Conservation (phyloP, 2,329 filamentous ascomycete species). For the Cladophialophora yegresii region DNA sequence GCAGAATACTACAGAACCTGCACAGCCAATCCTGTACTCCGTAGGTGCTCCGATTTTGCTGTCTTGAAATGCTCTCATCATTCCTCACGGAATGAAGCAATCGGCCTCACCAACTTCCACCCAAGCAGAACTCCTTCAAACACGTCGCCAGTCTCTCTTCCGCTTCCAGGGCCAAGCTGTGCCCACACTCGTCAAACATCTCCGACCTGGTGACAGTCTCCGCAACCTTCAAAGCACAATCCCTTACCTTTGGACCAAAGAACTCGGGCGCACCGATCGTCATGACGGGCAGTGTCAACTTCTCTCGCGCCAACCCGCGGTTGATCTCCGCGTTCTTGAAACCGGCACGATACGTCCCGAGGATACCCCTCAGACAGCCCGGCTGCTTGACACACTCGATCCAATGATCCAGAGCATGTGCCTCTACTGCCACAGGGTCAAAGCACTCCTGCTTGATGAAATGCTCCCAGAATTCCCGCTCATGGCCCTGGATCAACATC, state of each 20-base stretch:
- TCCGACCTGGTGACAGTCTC: background rate
- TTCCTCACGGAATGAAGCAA: too few species aligned
- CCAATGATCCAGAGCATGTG: background rate
- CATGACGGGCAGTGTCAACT: background rate
- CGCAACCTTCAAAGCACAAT: background rate
- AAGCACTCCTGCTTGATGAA: background rate
- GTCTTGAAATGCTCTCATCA: too few species aligned
- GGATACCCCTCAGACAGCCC: background rate
- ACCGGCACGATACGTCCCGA: background rate
- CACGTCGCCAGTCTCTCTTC: background rate
- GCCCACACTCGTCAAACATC: background rate
- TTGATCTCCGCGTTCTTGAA: background rate
- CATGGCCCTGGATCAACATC: constrained; percentile 47
- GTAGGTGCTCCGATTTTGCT: too few species aligned
- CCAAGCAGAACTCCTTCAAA: background rate
- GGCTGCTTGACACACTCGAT: background rate
- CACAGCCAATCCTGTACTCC: too few species aligned
- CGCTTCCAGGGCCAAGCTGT: background rate
- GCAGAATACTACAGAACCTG: too few species aligned
- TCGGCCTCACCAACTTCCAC: too few species aligned
- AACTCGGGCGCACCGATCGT: background rate
- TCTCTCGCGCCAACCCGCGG: background rate
- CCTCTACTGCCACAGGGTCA: background rate
- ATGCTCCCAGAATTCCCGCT: constrained; percentile 39
- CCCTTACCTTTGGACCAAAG: background rate